These are phyloP conservation scores for Dendrobium officinale DNA, from an alignment of 106 monocot species.

Conservation along the genomic window DNA sequence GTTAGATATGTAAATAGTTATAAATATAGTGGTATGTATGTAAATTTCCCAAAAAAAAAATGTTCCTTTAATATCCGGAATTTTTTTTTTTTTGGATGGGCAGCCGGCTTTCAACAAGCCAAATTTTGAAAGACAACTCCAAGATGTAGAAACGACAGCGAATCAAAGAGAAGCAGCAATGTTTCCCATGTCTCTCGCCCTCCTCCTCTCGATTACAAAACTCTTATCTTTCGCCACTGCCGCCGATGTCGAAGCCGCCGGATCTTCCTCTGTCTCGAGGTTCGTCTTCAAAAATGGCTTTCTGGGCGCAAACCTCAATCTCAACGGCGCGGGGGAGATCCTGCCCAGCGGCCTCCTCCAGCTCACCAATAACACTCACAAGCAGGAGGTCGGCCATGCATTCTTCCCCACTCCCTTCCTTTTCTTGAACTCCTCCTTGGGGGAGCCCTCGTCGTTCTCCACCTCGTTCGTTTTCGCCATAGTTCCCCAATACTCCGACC, in stretches of 20 bases:
- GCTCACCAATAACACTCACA: slow-evolving; percentile 20
- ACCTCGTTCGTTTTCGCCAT: slow-evolving; percentile 26
- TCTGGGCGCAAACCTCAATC: slow-evolving; percentile 6
- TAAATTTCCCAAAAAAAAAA: too few relatives aligned
- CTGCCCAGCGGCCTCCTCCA: slow-evolving; percentile 19
- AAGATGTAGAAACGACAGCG: too few relatives aligned
- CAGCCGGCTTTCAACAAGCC: too few relatives aligned
- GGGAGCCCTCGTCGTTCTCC: slow-evolving; percentile 18
- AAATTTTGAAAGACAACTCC: too few relatives aligned
- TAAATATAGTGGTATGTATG: too few relatives aligned
- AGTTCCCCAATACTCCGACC: background rate
- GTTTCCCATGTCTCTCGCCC: too few relatives aligned
- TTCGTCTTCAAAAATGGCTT: slow-evolving; percentile 36
- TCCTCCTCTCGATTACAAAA: too few relatives aligned
- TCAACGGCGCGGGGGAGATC: slow-evolving; percentile 8
- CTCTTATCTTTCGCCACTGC: too few relatives aligned
- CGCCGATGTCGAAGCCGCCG: background rate
- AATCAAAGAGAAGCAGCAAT: too few relatives aligned
- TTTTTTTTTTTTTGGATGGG: too few relatives aligned
- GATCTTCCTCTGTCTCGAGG: background rate
- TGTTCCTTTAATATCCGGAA: too few relatives aligned
- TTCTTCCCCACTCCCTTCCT: slow-evolving; percentile 17
- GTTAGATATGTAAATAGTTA: too few relatives aligned
- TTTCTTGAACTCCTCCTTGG: background rate
- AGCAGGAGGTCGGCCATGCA: slow-evolving; percentile 3